Base-by-base conservation (phyloP, 108 stramenopile genomes). In the Cyclostephanos tholiformis region DNA sequence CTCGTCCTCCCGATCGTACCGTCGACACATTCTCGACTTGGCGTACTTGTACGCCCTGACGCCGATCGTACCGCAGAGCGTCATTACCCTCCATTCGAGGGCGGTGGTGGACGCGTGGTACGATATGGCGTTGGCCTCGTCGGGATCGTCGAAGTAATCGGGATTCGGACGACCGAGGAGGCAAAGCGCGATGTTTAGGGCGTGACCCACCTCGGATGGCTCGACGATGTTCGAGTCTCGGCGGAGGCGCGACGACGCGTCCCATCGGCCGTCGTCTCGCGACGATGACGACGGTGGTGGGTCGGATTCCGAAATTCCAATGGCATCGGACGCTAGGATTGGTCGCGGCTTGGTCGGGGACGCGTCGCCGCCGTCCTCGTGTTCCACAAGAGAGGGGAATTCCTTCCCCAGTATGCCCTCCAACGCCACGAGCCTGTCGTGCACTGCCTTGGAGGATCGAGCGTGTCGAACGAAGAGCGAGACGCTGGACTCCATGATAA, bases 11-110 rank as follows among this genome's bases (percentile, higher is more conserved):
- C 38, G 39, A 20, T 59, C 32, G n/a, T 69, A 35, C 19, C 39
- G 23, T 58, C 43, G 26, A 38, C 58, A 70, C 55, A 77, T 65
- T 12, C 61, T 56, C 16, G 63, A 53, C 39, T 77, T 77, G 19
- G 69, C 63, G 65, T 77, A 77, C 51, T 70, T 77, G 69, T 77
- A 77, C 26, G 76, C 66, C 41, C 65, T 70, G 14, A 69, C 76
- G 0, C 76, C 76, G 19, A 77, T 16, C 43, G 39, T 26, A 6
- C 68, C 52, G 46, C 76, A 69, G 0, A 77, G 63, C 19, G 27
- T 39, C 4, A 38, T 65, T 2, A 77, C 76, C 70, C 69, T 63
- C 68, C 69, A 57, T 57, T 77, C 76, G n/a, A 77, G 69, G 23
- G 76, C 76, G 2, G 76, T 69, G 16, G 68, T 77, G 20, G 76